Evolutionary conservation across 768 basidiomycete genomes (phyloP).

Genomic region (Hemileccinum impolitum): DNA sequence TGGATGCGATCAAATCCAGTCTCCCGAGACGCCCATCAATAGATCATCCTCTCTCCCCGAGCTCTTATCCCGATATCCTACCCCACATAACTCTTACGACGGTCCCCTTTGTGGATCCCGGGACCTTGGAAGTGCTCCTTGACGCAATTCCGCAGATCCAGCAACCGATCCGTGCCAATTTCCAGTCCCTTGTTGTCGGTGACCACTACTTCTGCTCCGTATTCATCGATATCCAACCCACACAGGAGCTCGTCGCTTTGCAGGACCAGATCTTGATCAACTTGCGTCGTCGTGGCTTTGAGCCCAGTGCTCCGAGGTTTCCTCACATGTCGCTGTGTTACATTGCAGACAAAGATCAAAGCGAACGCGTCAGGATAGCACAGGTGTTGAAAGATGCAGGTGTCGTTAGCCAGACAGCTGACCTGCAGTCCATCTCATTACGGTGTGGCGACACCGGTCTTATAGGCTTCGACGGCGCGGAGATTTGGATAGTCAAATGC

Average conservation of each 20-base stretch:
- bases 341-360: constrained; percentile 61
- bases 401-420: constrained; percentile 31
- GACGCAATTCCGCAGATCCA: constrained; percentile 37
- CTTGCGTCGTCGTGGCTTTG: constrained; percentile 32
- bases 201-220: constrained; percentile 71
- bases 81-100: constrained; percentile 71
- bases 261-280: constrained; percentile 45
- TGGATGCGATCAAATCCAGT: constrained; percentile 40
- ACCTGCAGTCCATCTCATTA: constrained; percentile 19
- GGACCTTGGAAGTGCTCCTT: constrained; percentile 27
- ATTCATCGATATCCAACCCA: constrained; percentile 48
- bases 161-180: constrained; percentile 40
- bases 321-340: constrained; percentile 78
- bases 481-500: constrained; percentile 61
- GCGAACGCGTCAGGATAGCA: constrained; percentile 48
- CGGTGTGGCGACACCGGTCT: constrained; percentile 34
- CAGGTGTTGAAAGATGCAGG: constrained; percentile 39
- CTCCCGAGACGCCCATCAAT: constrained; percentile 42
- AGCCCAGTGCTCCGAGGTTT: constrained; percentile 52
- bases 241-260: constrained; percentile 44
- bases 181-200: constrained; percentile 54
- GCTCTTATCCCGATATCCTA: constrained; percentile 57
- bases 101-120: constrained; percentile 27
- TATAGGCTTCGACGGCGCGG: constrained; percentile 40
- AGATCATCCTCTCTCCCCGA: constrained; percentile 20